Evolutionary conservation across 2,329 filamentous ascomycete genomes (phyloP).

Genomic region (Graphiopsis chlorocephala): DNA sequence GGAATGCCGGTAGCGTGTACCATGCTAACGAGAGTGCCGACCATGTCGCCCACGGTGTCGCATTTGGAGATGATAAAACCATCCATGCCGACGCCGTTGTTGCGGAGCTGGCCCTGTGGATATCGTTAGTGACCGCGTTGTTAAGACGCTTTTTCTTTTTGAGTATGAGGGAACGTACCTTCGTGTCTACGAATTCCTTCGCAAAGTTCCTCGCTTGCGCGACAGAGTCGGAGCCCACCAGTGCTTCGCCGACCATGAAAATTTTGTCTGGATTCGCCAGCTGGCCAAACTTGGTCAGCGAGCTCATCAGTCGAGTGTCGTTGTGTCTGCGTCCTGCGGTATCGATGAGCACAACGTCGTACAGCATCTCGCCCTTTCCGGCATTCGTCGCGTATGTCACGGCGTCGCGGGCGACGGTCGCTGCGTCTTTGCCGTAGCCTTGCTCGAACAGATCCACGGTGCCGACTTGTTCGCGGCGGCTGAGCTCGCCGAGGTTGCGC

Average conservation of each 20-base stretch:
- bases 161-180: slow-evolving; percentile 21
- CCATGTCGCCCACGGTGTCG: slow-evolving; percentile 99
- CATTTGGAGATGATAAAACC: slow-evolving; percentile 99
- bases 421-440: slow-evolving; percentile 96
- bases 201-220: slow-evolving; percentile 97
- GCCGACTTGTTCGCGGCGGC: slow-evolving; percentile 73
- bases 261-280: slow-evolving; percentile 97
- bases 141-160: background rate
- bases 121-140: background rate
- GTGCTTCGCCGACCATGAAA: slow-evolving; percentile 89
- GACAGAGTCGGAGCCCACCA: slow-evolving; percentile 93
- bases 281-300: slow-evolving; percentile 94
- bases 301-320: slow-evolving; percentile 92
- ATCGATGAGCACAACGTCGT: slow-evolving; percentile 94
- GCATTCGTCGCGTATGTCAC: slow-evolving; percentile 72
- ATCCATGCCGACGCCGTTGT: slow-evolving; percentile 71
- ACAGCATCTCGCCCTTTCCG: slow-evolving; percentile 42
- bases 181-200: slow-evolving; percentile 63
- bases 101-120: slow-evolving; percentile 29
- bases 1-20: slow-evolving; percentile 94
- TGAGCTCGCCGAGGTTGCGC: slow-evolving; percentile 86
- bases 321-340: slow-evolving; percentile 94
- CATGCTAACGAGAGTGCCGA: slow-evolving; percentile 91
- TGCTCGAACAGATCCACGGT: slow-evolving; percentile 91
- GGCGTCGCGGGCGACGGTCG: slow-evolving; percentile 90